Evolutionary conservation across 176 grass and related monocot genomes (phyloP).

Genomic region (Oryza brachyantha): DNA sequence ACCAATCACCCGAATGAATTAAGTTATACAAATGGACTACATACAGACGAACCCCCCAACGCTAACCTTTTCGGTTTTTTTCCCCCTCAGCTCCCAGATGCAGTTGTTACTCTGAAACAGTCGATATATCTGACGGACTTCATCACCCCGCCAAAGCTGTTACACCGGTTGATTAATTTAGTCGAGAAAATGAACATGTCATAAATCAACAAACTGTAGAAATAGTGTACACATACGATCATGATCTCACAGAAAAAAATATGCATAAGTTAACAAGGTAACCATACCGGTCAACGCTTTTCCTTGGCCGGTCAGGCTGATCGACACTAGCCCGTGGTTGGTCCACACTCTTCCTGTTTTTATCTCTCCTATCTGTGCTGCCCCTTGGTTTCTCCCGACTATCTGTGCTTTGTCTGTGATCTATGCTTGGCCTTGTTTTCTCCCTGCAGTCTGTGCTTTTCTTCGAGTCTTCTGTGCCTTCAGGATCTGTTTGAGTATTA

Average conservation of each 20-base stretch:
- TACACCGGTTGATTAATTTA: conserved; percentile 16
- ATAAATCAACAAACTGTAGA: background rate
- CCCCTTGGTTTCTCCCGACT: conserved; percentile 55
- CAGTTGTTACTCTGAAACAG: conserved; percentile 89
- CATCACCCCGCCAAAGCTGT: conserved; percentile 97
- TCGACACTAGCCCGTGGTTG: conserved; percentile 68
- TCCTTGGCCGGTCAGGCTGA: conserved; percentile 82
- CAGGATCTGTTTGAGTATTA: conserved; percentile 27
- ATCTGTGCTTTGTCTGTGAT: conserved; percentile 53
- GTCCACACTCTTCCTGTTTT: conserved; percentile 71
- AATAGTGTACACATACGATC: background rate
- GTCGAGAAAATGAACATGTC: background rate
- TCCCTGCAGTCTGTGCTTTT: conserved; percentile 71
- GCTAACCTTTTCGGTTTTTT: conserved; percentile 43
- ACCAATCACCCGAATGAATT: conserved; percentile 66
- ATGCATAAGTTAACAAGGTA: conserved; percentile 3
- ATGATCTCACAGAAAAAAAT: conserved; percentile 17
- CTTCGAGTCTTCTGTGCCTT: conserved; percentile 49
- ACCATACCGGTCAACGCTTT: conserved; percentile 83
- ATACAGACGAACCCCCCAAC: conserved; percentile 43
- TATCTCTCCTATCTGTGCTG: conserved; percentile 78
- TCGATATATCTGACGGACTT: conserved; percentile 82
- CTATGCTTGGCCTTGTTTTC: conserved; percentile 46
- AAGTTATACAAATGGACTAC: conserved; percentile 49
- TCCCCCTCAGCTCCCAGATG: conserved; percentile 61